Evolutionary conservation across 2,329 filamentous ascomycete genomes (phyloP), one percentile per base, ranked within the genome.

Genomic region (Domatiomyces catenatus): DNA sequence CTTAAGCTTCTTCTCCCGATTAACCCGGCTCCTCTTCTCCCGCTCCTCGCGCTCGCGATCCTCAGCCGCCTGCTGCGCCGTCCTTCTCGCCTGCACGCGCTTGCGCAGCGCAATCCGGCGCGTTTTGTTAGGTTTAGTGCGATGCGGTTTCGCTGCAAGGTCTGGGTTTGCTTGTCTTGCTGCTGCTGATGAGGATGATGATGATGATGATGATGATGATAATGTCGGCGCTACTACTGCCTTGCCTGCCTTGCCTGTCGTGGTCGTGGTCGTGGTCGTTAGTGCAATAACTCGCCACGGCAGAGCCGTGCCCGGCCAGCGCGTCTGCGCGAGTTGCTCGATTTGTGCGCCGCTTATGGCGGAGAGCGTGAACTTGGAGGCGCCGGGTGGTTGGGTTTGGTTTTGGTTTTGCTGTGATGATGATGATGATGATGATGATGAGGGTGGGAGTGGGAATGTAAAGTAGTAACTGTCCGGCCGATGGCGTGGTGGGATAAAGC

Each of bases 1-100:
- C 47, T 58, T 58, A 20, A 58, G 53, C 46, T 58, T 59, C 50
- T 58, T 58, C 48, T 59, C 58, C 17, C 56, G 55, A 42, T 58
- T 58, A 6, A 56, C 49, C 10, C 51, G 47, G 32, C 52, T 59
- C 42, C 56, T 49, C 48, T 58, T 59, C 51, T 58, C 54, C 8
- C 47, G 42, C 50, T 58, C 56, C 15, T 48, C 48, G n/a, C 47
- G n/a, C 20, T 28, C 18, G 26, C n/a, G 19, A 39, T 39, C 32
- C 32, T 15, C 48, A 12, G 50, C 42, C 42, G 53, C 47, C 8
- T 43, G 46, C 6, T 51, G 47, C 17, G 52, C 48, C 20, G 49
- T 48, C 5, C 15, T 15, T 12, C 32, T 39, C 4, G 32, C 32
- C 8, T 15, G 32, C 12, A 53, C 50, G 2, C 54, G 54, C 2